Base-by-base conservation (phyloP, 2,329 filamentous ascomycete species). In the Mollisia scopiformis region DNA sequence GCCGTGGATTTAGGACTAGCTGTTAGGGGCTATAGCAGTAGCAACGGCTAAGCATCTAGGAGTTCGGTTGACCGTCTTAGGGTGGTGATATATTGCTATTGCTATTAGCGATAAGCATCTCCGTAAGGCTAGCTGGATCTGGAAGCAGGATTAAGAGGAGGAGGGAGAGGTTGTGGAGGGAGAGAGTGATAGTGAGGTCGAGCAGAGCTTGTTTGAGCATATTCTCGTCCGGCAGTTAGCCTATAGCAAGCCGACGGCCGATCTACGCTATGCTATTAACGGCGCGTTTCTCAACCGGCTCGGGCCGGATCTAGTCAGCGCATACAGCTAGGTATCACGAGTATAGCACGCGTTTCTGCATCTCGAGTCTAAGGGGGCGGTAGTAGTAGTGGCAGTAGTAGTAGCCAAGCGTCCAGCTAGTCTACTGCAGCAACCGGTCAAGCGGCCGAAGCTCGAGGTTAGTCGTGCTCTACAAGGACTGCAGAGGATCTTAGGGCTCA, bases 221-320 rank as follows among this genome's bases (percentile, higher is more conserved):
- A 25, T 47, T 47, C 8, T 47, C 6, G 16, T 47, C 25, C 21
- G 21, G 14, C 16, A 47, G 6, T 11, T 47, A 47, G 43, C 21
- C 14, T 7, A 47, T 28, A 41, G 50, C 11, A 53, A 58, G 16
- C 25, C 23, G 11, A 37, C 51, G 4, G 49, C 50, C 11, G 25
- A 50, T 19, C 16, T 10, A 7, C 23, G 55, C 35, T 58, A 62
- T 50, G 50, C 55, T 1, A 51, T 58, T 37, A 56, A 62, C 19
- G 61, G 53, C 10, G 49, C n/a, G 47, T 59, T 56, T 51, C 19
- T 55, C 14, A 28, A 62, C 25, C 53, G 43, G 19, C 35, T 56
- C 11, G 52, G 51, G 19, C 56, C 52, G 10, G 23, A 62, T 31
- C 27, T 59, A 13, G 25, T 62, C 4, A 39, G 11, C 16, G 52